A percentile compares a stretch with the other conserved stretches of the same genome.
phyloP scores from a whole-genome alignment of 371 early-diverging fungal species.

The Rhizopus microsporus region DNA sequence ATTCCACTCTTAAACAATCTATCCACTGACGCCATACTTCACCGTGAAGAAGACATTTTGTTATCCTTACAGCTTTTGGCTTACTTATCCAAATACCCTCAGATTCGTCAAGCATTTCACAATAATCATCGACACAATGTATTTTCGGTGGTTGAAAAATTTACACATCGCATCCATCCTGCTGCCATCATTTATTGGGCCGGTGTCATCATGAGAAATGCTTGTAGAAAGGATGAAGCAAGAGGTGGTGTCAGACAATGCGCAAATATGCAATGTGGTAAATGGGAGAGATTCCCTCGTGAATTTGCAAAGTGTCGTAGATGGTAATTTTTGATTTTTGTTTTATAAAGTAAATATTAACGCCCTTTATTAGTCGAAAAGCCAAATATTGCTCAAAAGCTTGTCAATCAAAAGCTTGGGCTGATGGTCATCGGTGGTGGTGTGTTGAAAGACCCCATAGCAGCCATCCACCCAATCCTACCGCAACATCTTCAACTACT shows the following conservation, averaged over 20 bases:
- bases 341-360: background rate
- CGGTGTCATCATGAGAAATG: conserved; percentile 80
- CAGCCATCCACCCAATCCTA: conserved; percentile 25
- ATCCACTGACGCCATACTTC: conserved; percentile 59
- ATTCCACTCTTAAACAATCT: conserved; percentile 32
- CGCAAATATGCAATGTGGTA: conserved; percentile 74
- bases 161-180: conserved; percentile 68
- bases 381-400: conserved; percentile 78
- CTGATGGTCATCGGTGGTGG: conserved; percentile 80
- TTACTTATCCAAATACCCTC: conserved; percentile 81
- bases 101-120: conserved; percentile 67
- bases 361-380: conserved; percentile 50
- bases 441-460: conserved; percentile 65
- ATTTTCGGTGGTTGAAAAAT: conserved; percentile 76
- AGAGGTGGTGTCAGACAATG: conserved; percentile 74
- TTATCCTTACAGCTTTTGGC: conserved; percentile 82
- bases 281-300: conserved; percentile 75
- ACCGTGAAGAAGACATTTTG: conserved; percentile 81
- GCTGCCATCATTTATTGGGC: conserved; percentile 78
- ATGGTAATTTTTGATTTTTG: conserved; percentile 38
- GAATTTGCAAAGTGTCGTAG: conserved; percentile 83
- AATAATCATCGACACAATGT: conserved; percentile 57
- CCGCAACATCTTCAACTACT: conserved; percentile 37
- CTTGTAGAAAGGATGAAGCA: conserved; percentile 75
- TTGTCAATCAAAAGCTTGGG: conserved; percentile 80